phyloP scores from a whole-genome alignment of 179 eudicot species.

The Actinidia arguta region DNA sequence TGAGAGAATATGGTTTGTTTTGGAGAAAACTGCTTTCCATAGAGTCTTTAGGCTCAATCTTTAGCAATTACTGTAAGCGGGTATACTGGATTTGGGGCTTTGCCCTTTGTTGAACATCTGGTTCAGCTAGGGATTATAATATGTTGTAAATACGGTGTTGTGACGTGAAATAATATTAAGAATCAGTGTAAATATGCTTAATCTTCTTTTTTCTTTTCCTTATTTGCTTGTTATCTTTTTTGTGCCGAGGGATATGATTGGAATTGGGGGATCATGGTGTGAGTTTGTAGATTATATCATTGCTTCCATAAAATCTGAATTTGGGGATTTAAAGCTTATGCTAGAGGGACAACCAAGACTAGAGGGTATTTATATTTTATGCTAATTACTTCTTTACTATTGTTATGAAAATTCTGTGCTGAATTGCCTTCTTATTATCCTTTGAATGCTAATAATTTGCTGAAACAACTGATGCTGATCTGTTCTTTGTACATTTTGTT shows the following conservation, averaged over 20 bases:
- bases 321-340: constrained; percentile 72
- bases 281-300: constrained; percentile 72
- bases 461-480: neutral
- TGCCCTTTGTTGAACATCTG: neutral
- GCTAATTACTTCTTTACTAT: neutral
- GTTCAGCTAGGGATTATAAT: neutral
- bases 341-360: constrained; percentile 54
- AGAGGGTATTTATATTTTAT: constrained; percentile 44
- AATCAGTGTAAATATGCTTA: neutral
- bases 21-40: neutral
- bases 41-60: neutral
- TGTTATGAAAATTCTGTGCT: neutral
- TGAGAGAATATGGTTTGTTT: neutral
- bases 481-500: constrained; percentile 2
- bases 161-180: neutral
- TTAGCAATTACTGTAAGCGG: neutral
- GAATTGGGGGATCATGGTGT: constrained; percentile 81
- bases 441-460: neutral
- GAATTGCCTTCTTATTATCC: constrained; percentile 2
- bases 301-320: constrained; percentile 67
- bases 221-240: neutral
- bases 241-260: constrained; percentile 72
- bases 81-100: neutral
- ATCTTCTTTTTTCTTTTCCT: constrained; percentile 1
- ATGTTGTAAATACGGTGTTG: neutral